Evolutionary conservation across 2,329 filamentous ascomycete species (phyloP).

Genomic region (Pestalotiopsis fici): DNA sequence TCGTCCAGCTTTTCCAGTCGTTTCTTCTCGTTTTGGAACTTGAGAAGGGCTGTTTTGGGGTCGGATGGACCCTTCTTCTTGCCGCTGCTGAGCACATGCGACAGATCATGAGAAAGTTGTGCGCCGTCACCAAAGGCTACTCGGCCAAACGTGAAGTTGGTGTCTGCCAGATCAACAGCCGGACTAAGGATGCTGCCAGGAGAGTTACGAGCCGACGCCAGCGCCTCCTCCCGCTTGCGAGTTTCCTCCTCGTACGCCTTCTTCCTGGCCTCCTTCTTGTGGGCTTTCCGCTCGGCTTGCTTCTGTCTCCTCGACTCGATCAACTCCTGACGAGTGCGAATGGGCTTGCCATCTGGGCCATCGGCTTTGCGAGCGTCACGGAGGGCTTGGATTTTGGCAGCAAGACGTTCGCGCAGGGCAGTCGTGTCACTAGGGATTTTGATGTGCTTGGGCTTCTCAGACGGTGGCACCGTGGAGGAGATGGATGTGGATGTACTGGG

Average conservation of each 20-base stretch:
- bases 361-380: conserved; percentile 87
- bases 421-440: conserved; percentile 72
- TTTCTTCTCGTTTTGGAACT: conserved; percentile 82
- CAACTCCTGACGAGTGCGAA: conserved; percentile 85
- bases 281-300: conserved; percentile 80
- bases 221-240: conserved; percentile 60
- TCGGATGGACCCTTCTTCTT: conserved; percentile 85
- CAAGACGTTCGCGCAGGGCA: conserved; percentile 75
- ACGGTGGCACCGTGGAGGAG: conserved; percentile 63
- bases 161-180: conserved; percentile 52
- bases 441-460: conserved; percentile 65
- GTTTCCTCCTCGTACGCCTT: conserved; percentile 82
- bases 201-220: conserved; percentile 61
- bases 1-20: conserved; percentile 75
- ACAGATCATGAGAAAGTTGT: conserved; percentile 71
- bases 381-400: conserved; percentile 81
- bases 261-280: conserved; percentile 82
- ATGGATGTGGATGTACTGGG: conserved; percentile 66
- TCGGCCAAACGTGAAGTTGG: conserved; percentile 85
- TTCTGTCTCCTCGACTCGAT: conserved; percentile 88
- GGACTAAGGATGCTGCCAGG: conserved; percentile 59
- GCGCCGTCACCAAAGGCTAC: conserved; percentile 90
- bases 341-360: conserved; percentile 76
- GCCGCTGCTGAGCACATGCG: conserved; percentile 61
- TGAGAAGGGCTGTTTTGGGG: conserved; percentile 80